Percentiles rank a stretch among this genome's conserved stretches.
Conservation (phyloP, 441 rosid genomes). For the Populus hybrid region DNA sequence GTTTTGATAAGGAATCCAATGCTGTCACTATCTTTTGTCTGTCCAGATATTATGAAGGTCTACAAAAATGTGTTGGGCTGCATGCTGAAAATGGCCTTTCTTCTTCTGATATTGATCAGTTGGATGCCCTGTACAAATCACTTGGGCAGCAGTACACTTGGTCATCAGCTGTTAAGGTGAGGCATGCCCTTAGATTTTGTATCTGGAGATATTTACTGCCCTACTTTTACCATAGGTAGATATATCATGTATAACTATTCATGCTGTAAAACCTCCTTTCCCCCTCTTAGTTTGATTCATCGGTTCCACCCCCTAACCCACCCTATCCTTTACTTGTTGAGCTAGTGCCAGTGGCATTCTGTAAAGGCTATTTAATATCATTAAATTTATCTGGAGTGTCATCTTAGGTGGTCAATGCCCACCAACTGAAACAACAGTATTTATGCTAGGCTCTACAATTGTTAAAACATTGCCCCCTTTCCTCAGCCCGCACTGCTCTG, state of each 20-base stretch:
- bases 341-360: background rate
- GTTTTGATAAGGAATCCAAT: conserved; percentile 7
- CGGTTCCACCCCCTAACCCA: background rate
- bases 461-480: background rate
- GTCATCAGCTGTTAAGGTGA: conserved; percentile 99
- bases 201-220: background rate
- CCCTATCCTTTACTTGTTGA: background rate
- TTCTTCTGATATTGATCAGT: conserved; percentile 65
- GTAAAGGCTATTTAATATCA: background rate
- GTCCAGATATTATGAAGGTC: conserved; percentile 88
- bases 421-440: background rate
- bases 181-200: conserved; percentile 6
- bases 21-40: conserved; percentile 11
- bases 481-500: background rate
- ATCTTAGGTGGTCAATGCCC: background rate
- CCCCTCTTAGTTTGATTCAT: too few relatives aligned
- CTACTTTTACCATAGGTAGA: background rate
- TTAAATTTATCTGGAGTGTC: background rate
- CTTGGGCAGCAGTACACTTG: conserved; percentile 67
- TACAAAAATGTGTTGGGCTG: conserved; percentile 77
- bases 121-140: conserved; percentile 76
- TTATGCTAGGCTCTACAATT: background rate
- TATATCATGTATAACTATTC: background rate
- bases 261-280: background rate
- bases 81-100: conserved; percentile 67